These are phyloP conservation scores for Perkinsus chesapeaki DNA, from an alignment of 169 alveolate species.

Conservation along the genomic window DNA sequence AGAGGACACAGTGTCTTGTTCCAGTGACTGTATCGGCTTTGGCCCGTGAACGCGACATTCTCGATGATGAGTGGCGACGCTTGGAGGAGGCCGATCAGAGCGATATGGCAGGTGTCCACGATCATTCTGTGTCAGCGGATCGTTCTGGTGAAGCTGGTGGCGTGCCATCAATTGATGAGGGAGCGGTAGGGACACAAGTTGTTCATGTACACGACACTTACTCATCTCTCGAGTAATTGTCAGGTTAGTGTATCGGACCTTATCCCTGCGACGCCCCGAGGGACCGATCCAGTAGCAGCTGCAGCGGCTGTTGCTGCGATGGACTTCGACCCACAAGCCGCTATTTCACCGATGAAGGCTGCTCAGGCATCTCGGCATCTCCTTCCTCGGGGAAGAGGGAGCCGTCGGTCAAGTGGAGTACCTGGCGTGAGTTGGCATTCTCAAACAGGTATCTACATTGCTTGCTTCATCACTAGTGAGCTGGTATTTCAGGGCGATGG, in stretches of 20 bases:
- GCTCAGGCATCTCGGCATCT: not conserved
- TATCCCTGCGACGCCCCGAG: not conserved
- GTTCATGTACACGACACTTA: not conserved
- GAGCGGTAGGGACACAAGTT: not conserved
- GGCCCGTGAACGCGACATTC: not conserved
- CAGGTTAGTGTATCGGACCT: not conserved
- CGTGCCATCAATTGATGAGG: not conserved
- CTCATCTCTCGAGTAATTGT: not conserved
- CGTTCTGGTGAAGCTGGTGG: not conserved
- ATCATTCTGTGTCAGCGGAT: not conserved
- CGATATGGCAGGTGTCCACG: not conserved
- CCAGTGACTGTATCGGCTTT: not conserved
- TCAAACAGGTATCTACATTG: not conserved
- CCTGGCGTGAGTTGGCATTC: not conserved
- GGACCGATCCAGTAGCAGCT: not conserved
- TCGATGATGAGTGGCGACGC: not conserved
- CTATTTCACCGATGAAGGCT: not conserved
- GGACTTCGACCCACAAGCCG: not conserved
- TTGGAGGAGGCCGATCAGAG: not conserved
- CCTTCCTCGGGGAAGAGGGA: not conserved
- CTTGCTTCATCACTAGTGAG: not conserved
- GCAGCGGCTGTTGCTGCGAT: not conserved
- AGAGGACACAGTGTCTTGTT: not conserved
- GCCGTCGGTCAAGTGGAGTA: not conserved
- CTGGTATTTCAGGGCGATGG: not conserved